Base-by-base conservation (phyloP, 2,329 filamentous ascomycete genomes). In the Purpureocillium lavendulum region DNA sequence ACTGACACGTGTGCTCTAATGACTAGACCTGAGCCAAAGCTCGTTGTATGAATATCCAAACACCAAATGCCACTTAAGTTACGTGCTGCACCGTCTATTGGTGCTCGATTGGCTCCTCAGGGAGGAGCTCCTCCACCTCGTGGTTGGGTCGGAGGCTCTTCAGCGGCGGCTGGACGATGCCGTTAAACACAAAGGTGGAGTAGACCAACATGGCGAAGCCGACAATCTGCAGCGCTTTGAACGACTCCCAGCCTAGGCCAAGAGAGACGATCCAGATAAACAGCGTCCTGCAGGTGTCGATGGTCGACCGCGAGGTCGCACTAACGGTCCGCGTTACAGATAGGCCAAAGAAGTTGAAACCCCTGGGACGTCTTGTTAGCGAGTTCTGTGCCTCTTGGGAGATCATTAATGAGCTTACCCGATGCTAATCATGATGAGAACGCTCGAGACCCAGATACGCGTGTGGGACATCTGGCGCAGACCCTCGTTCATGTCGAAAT, bases 201-300 rank as follows among this genome's bases (percentile, higher is more conserved):
- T 96, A 98, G 12, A 98, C 92, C 29, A 98, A 74, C 48, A 96
- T 66, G 2, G 68, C 84, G 52, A 98, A 98, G 2, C 92, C 92
- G 3, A 78, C 60, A 12, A 98, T 87, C 64, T 98, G 92, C 7
- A 98, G 75, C 84, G 87, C 94, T 66, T 97, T 97, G 76, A 98
- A 97, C 0, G 79, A 82, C 66, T 98, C 92, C 92, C 92, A 98
- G 44, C 89, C 89, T 2, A 98, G 75, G 4, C 84, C 87, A 4
- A 98, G 76, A 14, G 87, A 94, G 12, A 95, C 86, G 21, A 98
- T 75, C 92, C 92, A 98, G 64, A 98, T 97, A 66, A 98, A 97
- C 1, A 98, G 76, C 0, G 92, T 98, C 31, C 90, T 81, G 70
- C 89, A 97, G 1, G 92, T 98, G 61, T 98, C 92, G 53, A 98